Conservation (phyloP, 352 stramenopile genomes). For the Globisporangium spiculum region DNA sequence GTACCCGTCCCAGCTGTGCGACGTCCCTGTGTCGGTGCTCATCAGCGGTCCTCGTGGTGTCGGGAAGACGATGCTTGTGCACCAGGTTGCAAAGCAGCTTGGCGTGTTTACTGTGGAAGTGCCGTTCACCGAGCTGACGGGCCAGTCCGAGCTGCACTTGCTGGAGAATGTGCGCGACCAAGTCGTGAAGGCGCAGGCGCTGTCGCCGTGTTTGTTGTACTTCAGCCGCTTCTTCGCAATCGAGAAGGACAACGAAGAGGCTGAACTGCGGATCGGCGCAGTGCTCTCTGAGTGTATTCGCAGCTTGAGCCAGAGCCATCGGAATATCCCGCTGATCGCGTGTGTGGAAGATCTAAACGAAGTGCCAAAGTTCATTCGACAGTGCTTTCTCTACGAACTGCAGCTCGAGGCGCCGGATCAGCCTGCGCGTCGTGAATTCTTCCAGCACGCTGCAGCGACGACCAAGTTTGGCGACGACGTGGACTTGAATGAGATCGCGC, state of each 20-base stretch:
- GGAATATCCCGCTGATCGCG: constrained; percentile 69
- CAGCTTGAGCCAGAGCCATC: constrained; percentile 40
- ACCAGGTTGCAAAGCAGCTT: constrained; percentile 63
- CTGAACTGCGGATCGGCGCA: constrained; percentile 56
- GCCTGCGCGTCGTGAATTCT: constrained; percentile 45
- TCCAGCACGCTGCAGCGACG: constrained; percentile 40
- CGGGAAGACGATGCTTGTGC: constrained; percentile 69
- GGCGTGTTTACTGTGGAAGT: constrained; percentile 74
- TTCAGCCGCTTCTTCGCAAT: constrained; percentile 76
- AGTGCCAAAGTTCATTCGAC: constrained; percentile 76
- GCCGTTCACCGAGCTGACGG: constrained; percentile 72
- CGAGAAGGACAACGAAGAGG: constrained; percentile 78
- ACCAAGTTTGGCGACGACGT: constrained; percentile 44
- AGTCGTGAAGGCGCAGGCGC: constrained; percentile 58
- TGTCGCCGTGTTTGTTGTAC: constrained; percentile 78
- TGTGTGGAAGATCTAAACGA: constrained; percentile 76
- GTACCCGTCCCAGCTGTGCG: constrained; percentile 61
- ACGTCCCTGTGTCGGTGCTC: constrained; percentile 70
- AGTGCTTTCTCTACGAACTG: constrained; percentile 82
- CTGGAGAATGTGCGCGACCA: constrained; percentile 73
- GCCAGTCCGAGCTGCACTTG: constrained; percentile 65
- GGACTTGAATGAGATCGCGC: constrained; percentile 53
- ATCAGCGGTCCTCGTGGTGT: constrained; percentile 64
- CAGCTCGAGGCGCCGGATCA: constrained; percentile 62
- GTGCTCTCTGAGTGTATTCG: constrained; percentile 67